Evolutionary conservation across 768 basidiomycete species (phyloP), one percentile per base, ranked within the genome.

Genomic region (Leucocoprinus birnbaumii): DNA sequence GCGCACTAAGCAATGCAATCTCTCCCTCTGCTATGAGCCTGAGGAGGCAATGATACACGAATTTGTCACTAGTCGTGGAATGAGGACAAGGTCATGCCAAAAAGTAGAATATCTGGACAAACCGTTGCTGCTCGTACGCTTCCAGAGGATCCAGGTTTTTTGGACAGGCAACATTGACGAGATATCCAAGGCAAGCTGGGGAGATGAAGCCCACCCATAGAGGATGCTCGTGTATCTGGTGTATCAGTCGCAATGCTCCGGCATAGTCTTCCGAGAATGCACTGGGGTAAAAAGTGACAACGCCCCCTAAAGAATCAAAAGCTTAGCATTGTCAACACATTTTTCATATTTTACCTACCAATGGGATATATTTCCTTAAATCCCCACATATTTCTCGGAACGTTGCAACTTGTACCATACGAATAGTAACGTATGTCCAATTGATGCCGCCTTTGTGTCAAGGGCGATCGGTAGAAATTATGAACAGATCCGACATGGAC

Each of bases 181-280:
- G 1, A 78, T 74, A 70, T 51, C 85, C 87, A 25, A 92, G 67
- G 16, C 81, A 82, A 51, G 79, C 74, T 7, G 90, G 88, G 6
- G 84, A 63, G 21, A 92, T 71, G 63, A 85, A 91, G 51, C 82
- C 82, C 10, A 71, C 70, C 88, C 89, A 92, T 16, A 86, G 62
- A 21, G 83, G 85, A 61, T 91, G 88, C 38, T 77, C 72, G 52
- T 72, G 66, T 13, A 87, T 66, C 60, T 80, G 72, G 19, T 65
- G 68, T 40, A 91, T 81, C 9, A 77, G 68, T 14, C 79, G 64
- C 40, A 73, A 66, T 10, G 82, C 67, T 13, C 74, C 80, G 34
- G 74, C 49, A 4, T 82, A 80, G 62, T 86, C 75, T 34, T 80
- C 76, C 11, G 76, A 58, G 45, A 91, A 73, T 18, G 82, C 85